phyloP scores from a whole-genome alignment of 2,329 filamentous ascomycete genomes.

The Trichoderma polysporum region DNA sequence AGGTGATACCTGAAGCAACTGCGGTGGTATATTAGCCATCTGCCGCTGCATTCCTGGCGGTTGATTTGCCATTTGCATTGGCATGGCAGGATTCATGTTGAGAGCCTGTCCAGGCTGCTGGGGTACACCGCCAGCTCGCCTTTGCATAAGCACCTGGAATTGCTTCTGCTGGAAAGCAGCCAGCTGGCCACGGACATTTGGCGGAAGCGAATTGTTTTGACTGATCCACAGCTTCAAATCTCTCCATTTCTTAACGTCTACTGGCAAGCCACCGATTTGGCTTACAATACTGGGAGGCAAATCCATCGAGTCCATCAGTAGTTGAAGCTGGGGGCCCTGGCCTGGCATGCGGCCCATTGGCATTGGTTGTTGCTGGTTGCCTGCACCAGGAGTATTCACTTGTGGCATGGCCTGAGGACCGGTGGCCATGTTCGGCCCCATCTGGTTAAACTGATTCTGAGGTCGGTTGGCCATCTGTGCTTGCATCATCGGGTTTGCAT shows the following conservation, averaged over 20 bases:
- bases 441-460: slow-evolving; percentile 34
- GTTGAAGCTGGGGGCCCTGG: slow-evolving; percentile 36
- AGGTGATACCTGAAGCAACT: slow-evolving; percentile 35
- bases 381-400: slow-evolving; percentile 28
- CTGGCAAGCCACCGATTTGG: slow-evolving; percentile 36
- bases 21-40: slow-evolving; percentile 27
- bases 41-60: slow-evolving; percentile 31
- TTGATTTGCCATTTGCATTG: slow-evolving; percentile 31
- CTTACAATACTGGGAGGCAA: slow-evolving; percentile 40
- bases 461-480: slow-evolving; percentile 36
- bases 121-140: slow-evolving; percentile 30
- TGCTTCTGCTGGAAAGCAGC: slow-evolving; percentile 40
- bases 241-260: slow-evolving; percentile 50
- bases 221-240: slow-evolving; percentile 46
- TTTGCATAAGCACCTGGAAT: slow-evolving; percentile 37
- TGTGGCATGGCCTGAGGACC: slow-evolving; percentile 35
- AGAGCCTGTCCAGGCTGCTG: slow-evolving; percentile 33
- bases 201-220: slow-evolving; percentile 38
- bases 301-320: slow-evolving; percentile 50
- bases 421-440: slow-evolving; percentile 34
- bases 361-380: slow-evolving; percentile 30
- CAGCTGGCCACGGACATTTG: slow-evolving; percentile 36
- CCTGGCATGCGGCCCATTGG: slow-evolving; percentile 30
- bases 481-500: slow-evolving; percentile 33
- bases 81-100: slow-evolving; percentile 28